Evolutionary conservation across 768 basidiomycete genomes (phyloP).

Genomic region (Kwoniella mangroviensis): DNA sequence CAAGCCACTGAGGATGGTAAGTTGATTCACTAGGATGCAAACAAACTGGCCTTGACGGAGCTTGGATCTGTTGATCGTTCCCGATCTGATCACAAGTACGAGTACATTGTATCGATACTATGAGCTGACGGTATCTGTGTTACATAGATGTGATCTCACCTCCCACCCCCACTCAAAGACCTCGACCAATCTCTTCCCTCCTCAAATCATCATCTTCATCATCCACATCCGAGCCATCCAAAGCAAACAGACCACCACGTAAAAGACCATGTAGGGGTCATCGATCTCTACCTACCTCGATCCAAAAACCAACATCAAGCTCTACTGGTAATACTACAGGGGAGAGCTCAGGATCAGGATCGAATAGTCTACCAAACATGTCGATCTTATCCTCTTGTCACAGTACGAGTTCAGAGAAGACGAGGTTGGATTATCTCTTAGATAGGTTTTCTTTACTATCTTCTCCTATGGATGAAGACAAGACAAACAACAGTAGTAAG

Average conservation of each 20-base stretch:
- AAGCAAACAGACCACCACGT: conserved; percentile 18
- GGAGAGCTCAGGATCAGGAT: not conserved
- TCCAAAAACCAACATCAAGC: not conserved
- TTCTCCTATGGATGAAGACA: conserved; percentile 10
- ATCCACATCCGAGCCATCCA: not conserved
- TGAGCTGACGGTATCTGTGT: not conserved
- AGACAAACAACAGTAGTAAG: not conserved
- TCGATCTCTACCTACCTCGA: conserved; percentile 33
- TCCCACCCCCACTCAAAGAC: conserved; percentile 38
- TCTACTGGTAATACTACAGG: not conserved
- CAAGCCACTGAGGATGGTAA: conserved; percentile 37
- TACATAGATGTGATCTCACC: conserved; percentile 21
- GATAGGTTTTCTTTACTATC: conserved; percentile 15
- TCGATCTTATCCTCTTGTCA: not conserved
- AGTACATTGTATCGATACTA: no score
- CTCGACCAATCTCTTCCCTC: conserved; percentile 29
- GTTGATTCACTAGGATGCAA: conserved; percentile 6
- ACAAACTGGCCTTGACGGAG: not conserved
- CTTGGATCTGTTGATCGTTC: not conserved
- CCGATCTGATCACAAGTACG: not conserved
- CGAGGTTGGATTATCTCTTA: conserved; percentile 22
- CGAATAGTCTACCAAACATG: conserved; percentile 18
- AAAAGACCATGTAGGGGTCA: conserved; percentile 39
- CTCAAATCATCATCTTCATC: conserved; percentile 24
- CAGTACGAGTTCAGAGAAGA: conserved; percentile 7